phyloP scores from a whole-genome alignment of 768 basidiomycete genomes.

The Russula earlei region DNA sequence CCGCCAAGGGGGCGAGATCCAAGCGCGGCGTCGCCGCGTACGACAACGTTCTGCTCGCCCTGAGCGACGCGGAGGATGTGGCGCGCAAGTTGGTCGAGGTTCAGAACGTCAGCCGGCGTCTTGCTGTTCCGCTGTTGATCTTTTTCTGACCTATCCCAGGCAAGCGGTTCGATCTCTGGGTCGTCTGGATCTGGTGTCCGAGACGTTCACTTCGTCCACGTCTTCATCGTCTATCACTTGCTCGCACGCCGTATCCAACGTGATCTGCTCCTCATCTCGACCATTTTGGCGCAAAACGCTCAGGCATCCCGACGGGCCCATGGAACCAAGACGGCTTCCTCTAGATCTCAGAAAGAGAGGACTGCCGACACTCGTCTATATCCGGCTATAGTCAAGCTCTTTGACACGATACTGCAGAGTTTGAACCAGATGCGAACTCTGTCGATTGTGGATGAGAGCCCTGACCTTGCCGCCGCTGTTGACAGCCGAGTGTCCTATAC shows the following conservation, averaged over 20 bases:
- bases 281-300: conserved; percentile 39
- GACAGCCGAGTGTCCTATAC: conserved; percentile 69
- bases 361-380: conserved; percentile 65
- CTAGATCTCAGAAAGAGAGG: conserved; percentile 34
- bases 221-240: conserved; percentile 81
- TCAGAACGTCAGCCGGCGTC: conserved; percentile 53
- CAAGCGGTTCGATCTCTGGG: conserved; percentile 35
- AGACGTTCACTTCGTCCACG: conserved; percentile 77
- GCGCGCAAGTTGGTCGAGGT: conserved; percentile 71
- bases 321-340: conserved; percentile 11
- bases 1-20: conserved; percentile 35
- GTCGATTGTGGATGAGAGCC: conserved; percentile 80
- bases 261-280: conserved; percentile 70
- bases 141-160: conserved; percentile 20
- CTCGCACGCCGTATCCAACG: conserved; percentile 82
- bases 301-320: conserved; percentile 22
- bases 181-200: conserved; percentile 40
- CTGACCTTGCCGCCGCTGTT: conserved; percentile 68
- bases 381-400: conserved; percentile 80
- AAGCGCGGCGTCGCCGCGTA: conserved; percentile 80
- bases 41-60: conserved; percentile 70
- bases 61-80: conserved; percentile 86
- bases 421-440: conserved; percentile 76
- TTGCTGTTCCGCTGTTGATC: neutral
- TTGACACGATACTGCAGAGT: conserved; percentile 80